Percentiles rank a stretch among this genome's conserved stretches.
These are phyloP conservation scores for Leishmania mexicana DNA, from an alignment of 208 protist species.

Conservation along the genomic window DNA sequence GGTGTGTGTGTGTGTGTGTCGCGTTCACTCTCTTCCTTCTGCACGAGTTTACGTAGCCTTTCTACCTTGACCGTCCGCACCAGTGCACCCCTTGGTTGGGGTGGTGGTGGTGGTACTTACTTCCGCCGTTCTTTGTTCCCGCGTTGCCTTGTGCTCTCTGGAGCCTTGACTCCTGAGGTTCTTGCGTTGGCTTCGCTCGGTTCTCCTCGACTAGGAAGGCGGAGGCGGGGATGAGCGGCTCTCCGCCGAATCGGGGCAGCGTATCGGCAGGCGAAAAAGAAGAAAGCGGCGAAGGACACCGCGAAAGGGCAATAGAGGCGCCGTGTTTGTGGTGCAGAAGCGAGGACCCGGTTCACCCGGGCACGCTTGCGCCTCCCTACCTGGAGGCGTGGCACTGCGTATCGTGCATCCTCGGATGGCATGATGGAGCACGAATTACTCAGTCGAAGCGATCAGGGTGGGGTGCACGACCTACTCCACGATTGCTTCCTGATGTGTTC, in stretches of 20 bases:
- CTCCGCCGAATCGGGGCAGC: not conserved
- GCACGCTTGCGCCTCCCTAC: not conserved
- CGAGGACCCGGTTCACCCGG: not conserved
- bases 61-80: not conserved
- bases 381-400: not conserved
- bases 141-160: slow-evolving; percentile 14
- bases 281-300: not conserved
- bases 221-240: not conserved
- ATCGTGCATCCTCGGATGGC: not conserved
- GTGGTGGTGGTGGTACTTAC: too few species aligned
- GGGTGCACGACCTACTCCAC: not conserved
- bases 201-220: not conserved
- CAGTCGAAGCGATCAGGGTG: not conserved
- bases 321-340: not conserved
- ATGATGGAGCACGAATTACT: not conserved
- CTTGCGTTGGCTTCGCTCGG: not conserved
- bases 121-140: too few species aligned
- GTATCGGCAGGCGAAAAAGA: too few species aligned
- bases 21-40: not conserved
- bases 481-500: not conserved
- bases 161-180: not conserved
- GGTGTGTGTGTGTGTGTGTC: not conserved
- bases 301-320: not conserved
- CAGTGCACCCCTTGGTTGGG: too few species aligned
- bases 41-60: not conserved